phyloP scores from a whole-genome alignment of 2,329 filamentous ascomycete species.

The Conoideocrella luteorostrata region DNA sequence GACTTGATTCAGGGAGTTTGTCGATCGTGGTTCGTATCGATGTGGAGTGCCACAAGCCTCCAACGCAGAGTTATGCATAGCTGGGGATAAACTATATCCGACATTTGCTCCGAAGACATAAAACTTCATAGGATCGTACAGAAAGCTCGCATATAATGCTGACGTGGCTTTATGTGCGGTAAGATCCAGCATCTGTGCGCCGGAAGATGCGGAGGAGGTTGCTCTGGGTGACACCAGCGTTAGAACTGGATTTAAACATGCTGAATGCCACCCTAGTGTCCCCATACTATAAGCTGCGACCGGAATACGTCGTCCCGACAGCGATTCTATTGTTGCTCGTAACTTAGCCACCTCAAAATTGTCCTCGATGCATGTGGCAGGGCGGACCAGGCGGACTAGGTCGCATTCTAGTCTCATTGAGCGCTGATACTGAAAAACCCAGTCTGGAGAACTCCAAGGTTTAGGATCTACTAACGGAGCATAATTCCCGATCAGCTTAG shows the following conservation, averaged over 20 bases:
- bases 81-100: constrained; percentile 66
- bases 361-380: constrained; percentile 50
- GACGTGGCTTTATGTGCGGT: constrained; percentile 58
- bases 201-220: constrained; percentile 6
- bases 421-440: constrained; percentile 50
- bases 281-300: constrained; percentile 62
- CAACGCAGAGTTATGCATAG: constrained; percentile 70
- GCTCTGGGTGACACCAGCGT: constrained; percentile 49
- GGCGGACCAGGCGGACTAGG: constrained; percentile 54
- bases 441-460: constrained; percentile 51
- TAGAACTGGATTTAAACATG: constrained; percentile 59
- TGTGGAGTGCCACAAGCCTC: constrained; percentile 63
- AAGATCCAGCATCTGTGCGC: constrained; percentile 26
- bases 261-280: constrained; percentile 54
- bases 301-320: constrained; percentile 38
- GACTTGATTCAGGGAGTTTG: constrained; percentile 55
- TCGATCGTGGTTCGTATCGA: constrained; percentile 58
- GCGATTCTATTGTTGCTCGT: constrained; percentile 39
- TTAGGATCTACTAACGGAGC: constrained; percentile 32
- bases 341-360: constrained; percentile 55
- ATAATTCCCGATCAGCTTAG: constrained; percentile 56
- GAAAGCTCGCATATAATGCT: constrained; percentile 59
- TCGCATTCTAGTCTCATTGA: constrained; percentile 54
- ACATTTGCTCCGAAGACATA: constrained; percentile 70
- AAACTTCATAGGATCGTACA: constrained; percentile 63